These are phyloP conservation scores for Yarrowia osloensis DNA, from an alignment of 805 yeast genomes.

Conservation along the genomic window DNA sequence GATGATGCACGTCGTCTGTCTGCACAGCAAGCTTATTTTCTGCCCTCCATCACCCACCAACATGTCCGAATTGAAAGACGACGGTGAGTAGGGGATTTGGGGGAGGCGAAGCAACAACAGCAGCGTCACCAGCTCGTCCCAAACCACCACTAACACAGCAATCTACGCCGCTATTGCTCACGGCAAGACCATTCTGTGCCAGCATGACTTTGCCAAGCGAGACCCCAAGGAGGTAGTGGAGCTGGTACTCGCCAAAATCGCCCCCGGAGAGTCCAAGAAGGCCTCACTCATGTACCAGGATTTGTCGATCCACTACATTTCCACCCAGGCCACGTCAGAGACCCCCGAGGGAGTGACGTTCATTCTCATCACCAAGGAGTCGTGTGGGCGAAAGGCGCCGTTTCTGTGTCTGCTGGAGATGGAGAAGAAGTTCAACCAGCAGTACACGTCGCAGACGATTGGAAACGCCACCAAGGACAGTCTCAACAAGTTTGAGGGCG, in stretches of 20 bases:
- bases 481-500: slow-evolving; percentile 25
- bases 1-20: not conserved
- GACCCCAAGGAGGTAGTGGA: slow-evolving; percentile 33
- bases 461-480: not conserved
- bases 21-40: slow-evolving; percentile 24
- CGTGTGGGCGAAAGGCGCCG: slow-evolving; percentile 35
- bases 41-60: not conserved
- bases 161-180: slow-evolving; percentile 19
- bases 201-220: slow-evolving; percentile 22
- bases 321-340: slow-evolving; percentile 35
- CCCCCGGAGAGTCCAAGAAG: slow-evolving; percentile 39
- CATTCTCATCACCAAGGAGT: slow-evolving; percentile 37
- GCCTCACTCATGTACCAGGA: slow-evolving; percentile 40
- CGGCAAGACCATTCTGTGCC: not conserved
- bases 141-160: not conserved
- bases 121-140: no score
- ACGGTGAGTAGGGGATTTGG: slow-evolving; percentile 4
- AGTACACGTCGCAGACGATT: not conserved
- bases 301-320: slow-evolving; percentile 41
- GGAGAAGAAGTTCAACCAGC: slow-evolving; percentile 20
- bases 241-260: slow-evolving; percentile 36
- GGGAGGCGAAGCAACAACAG: no score
- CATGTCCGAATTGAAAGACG: slow-evolving; percentile 19
- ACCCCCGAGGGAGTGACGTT: slow-evolving; percentile 40
- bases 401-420: slow-evolving; percentile 36